Evolutionary conservation across 768 basidiomycete species (phyloP), one percentile per base, ranked within the genome.

Genomic region (Mrakia hoshinonis): DNA sequence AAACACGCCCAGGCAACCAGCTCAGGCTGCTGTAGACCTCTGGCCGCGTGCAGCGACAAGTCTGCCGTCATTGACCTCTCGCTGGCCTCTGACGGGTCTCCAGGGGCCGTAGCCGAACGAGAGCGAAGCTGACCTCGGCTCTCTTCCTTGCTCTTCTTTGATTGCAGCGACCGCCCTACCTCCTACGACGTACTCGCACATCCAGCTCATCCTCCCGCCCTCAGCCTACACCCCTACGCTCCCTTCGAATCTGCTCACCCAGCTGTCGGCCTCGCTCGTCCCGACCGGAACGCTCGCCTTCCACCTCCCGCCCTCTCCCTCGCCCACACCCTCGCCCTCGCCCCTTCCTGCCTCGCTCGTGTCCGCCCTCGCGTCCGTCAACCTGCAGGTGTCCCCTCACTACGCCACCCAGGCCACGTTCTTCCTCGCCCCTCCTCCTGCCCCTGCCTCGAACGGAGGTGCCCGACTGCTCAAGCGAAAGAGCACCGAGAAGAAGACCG

Each of bases 361-460:
- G 36, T 38, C 51, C 20, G 60, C 52, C 43, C 68, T 66, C 34
- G 43, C 58, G 6, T 49, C 43, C n/a, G 62, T 54, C 51, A 61
- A 61, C 11, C 48, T 69, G 36, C 72, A 67, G 24, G 29, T 55
- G 18, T 43, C 58, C 9, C 18, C 31, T 36, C 6, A 9, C 29
- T 47, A 54, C 0, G 81, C 85, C 11, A 90, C 95, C 72, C 90
- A 95, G 77, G 84, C 91, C 11, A 89, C 92, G 70, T 83, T 87
- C 31, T 85, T 96, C 39, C 85, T 97, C 54, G 93, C 92, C 13
- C 83, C 87, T 31, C 88, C 65, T n/a, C 66, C n/a, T 31, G 64
- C 20, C 22, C 58, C 51, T 1, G 26, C 36, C 5, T 9, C 70
- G 22, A 49, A 47, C 46, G 65, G 46, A 12, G 70, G 64, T 15